Evolutionary conservation across 2,329 filamentous ascomycete genomes (phyloP).

Genomic region (Allantophomopsis cytisporea): DNA sequence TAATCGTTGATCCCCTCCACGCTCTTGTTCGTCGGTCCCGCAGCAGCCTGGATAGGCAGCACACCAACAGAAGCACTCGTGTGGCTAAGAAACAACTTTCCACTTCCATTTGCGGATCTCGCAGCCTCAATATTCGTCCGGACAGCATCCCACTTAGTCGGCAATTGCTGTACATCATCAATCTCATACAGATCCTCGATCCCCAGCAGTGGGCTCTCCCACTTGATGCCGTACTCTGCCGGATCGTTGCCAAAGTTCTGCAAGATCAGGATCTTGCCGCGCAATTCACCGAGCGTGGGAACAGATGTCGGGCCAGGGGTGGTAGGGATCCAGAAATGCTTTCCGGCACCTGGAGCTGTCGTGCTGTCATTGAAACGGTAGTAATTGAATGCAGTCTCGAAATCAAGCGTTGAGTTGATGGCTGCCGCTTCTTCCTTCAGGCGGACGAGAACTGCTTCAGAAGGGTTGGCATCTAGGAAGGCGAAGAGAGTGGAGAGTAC

Average conservation of each 20-base stretch:
- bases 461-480: constrained; percentile 31
- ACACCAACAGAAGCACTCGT: constrained; percentile 33
- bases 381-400: constrained; percentile 29
- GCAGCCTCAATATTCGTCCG: constrained; percentile 24
- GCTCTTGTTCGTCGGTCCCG: constrained; percentile 17
- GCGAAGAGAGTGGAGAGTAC: constrained; percentile 27
- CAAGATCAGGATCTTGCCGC: constrained; percentile 31
- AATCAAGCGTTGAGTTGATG: constrained; percentile 19
- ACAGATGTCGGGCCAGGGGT: constrained; percentile 5
- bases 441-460: constrained; percentile 33
- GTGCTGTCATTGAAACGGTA: constrained; percentile 21
- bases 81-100: constrained; percentile 28
- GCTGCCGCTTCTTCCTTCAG: constrained; percentile 31
- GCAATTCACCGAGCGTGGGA: constrained; percentile 29
- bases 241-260: constrained; percentile 26
- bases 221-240: constrained; percentile 26
- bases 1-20: constrained; percentile 34
- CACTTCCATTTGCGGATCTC: constrained; percentile 10
- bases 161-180: constrained; percentile 25
- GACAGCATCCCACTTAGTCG: constrained; percentile 32
- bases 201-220: constrained; percentile 28
- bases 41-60: constrained; percentile 33
- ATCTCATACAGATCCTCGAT: constrained; percentile 34
- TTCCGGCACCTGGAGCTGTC: constrained; percentile 20
- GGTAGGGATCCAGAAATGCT: constrained; percentile 23